phyloP scores from a whole-genome alignment of 306 rosid genomes.

The Cucurbita ficifolia region DNA sequence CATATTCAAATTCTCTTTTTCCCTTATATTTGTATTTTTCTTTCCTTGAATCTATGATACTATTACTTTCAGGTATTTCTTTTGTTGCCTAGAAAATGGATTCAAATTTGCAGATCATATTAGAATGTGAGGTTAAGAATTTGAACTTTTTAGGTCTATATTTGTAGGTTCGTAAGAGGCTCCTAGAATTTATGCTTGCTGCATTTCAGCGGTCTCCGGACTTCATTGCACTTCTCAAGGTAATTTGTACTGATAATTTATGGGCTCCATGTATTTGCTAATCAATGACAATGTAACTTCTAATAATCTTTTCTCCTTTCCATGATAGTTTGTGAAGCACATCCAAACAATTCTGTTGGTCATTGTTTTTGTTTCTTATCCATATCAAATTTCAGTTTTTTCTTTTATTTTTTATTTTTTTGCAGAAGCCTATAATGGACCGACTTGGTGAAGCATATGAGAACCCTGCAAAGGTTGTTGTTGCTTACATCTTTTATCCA shows the following conservation, averaged over 20 bases:
- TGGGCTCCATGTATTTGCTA: neutral
- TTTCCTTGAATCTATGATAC: neutral
- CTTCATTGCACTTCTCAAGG: conserved; percentile 83
- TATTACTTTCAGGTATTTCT: neutral
- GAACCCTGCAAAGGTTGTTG: conserved; percentile 72
- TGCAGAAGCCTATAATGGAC: conserved; percentile 89
- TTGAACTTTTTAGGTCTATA: conserved; percentile 1
- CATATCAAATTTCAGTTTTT: neutral
- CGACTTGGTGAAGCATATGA: conserved; percentile 90
- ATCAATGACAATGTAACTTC: neutral
- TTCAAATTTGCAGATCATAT: neutral
- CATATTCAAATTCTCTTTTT: neutral
- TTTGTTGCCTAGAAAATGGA: neutral
- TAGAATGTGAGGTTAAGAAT: neutral
- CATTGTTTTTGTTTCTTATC: neutral
- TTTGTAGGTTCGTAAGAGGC: conserved; percentile 66
- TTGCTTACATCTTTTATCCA: conserved; percentile 9
- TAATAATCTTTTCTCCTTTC: neutral
- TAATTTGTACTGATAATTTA: conserved; percentile 12
- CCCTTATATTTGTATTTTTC: neutral
- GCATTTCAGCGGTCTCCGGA: conserved; percentile 76
- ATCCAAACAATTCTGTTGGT: neutral
- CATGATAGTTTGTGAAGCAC: neutral
- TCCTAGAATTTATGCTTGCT: conserved; percentile 77
- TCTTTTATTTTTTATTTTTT: neutral